Conservation (phyloP, 1,284 basidiomycete species). For the Puccinia hordei region DNA sequence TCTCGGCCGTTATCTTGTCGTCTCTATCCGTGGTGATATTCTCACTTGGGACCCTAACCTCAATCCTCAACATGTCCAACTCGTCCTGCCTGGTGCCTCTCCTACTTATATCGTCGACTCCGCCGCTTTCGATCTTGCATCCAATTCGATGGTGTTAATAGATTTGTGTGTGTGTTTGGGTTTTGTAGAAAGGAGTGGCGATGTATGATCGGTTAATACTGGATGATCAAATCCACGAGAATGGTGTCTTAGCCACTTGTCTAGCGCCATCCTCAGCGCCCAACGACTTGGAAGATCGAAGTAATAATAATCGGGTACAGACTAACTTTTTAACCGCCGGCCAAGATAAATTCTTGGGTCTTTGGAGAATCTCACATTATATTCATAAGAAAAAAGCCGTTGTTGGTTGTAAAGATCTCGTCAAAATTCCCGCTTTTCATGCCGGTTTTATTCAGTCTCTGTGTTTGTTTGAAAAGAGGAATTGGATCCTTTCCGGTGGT, state of each 20-base stretch:
- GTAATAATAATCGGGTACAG: background rate
- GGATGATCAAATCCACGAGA: conserved; percentile 32
- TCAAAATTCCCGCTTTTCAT: background rate
- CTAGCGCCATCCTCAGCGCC: background rate
- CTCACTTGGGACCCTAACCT: conserved; percentile 34
- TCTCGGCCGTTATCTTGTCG: conserved; percentile 13
- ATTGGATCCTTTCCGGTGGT: conserved; percentile 14
- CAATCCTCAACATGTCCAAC: conserved; percentile 18
- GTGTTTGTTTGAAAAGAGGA: background rate
- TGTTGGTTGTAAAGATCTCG: background rate
- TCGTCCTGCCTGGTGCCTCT: background rate
- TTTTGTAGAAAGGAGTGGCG: conserved; percentile 3
- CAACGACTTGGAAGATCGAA: no score
- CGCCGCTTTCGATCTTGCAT: no score
- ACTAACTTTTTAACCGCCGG: conserved; percentile 40
- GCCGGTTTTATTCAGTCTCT: background rate
- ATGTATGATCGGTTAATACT: conserved; percentile 9
- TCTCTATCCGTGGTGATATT: conserved; percentile 43
- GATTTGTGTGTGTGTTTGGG: background rate
- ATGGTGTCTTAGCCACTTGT: conserved; percentile 42
- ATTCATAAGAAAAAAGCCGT: background rate
- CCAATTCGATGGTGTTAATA: background rate
- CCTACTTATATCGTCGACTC: background rate
- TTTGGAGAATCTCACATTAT: conserved; percentile 29
- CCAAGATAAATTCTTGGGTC: conserved; percentile 16